Evolutionary conservation across 257 asterid species (phyloP), one percentile per base, ranked within the genome.

Genomic region (Haberlea rhodopensis): DNA sequence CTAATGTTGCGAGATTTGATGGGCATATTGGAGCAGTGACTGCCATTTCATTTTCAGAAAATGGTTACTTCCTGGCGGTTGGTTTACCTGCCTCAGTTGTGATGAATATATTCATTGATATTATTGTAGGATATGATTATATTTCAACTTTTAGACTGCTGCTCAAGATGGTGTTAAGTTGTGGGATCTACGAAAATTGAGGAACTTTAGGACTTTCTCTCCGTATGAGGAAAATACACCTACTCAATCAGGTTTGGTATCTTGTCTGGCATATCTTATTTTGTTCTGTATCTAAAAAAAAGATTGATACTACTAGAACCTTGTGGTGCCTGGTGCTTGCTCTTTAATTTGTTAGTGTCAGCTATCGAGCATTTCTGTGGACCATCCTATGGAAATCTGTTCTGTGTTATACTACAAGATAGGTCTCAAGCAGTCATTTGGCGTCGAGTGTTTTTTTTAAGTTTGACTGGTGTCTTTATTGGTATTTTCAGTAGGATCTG

Each of bases 161-260:
- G 97, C 97, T 56, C 92, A 83, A 62, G 99, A 94, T 83, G 99
- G 99, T 66, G 99, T 94, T 63, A 88, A 86, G 84, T 95, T 94
- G 63, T 94, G 88, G 91, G 99, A 94, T 84, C 82, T 94, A 58
- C 99, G 99, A 13, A 94, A 85, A 81, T 78, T 94, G 89, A 94
- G 74, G 70, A 94, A 86, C 75, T 94, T 94, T 27, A 78, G 92
- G 76, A 87, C 82, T 62, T 78, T 94, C 55, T 11, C 85, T 34
- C 95, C 97, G 21, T 89, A 91, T 32, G 97, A 94, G 73, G 97
- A 88, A 66, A 83, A 84, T 69, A 78, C 87, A 10, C 87, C 97
- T 6, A 87, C 95, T 28, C 97, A 85, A 70, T 76, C 97, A 72
- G 97, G 99, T 94, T 59, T 53, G 3, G 53, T 55, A 28, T 74